phyloP scores from a whole-genome alignment of 2,329 filamentous ascomycete genomes.

The Pyrenochaeta sp. region DNA sequence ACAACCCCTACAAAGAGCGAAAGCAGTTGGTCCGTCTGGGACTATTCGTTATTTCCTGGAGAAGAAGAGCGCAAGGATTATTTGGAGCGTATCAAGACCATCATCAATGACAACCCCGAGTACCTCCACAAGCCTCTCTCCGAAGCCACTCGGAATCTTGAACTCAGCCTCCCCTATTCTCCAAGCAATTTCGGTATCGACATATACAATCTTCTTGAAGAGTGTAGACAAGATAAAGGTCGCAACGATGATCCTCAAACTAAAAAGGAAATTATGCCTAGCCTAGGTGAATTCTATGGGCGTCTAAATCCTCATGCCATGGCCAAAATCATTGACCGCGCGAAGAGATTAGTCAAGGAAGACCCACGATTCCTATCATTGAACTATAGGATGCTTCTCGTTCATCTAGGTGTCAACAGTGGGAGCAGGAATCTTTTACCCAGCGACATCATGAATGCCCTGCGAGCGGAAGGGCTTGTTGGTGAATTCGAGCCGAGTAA shows the following conservation, averaged over 20 bases:
- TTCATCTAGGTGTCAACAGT: conserved; percentile 24
- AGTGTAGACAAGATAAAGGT: conserved; percentile 14
- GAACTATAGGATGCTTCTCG: conserved; percentile 17
- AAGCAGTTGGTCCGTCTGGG: conserved; percentile 14
- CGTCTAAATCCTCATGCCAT: conserved; percentile 21
- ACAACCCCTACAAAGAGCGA: neutral
- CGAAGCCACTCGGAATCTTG: conserved; percentile 11
- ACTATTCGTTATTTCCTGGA: conserved; percentile 30
- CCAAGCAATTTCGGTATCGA: conserved; percentile 26
- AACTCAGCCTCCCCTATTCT: conserved; percentile 15
- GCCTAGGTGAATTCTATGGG: conserved; percentile 35
- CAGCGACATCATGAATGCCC: conserved; percentile 34
- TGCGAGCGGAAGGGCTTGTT: conserved; percentile 31
- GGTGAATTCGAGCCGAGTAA: conserved; percentile 17
- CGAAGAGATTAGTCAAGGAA: conserved; percentile 22
- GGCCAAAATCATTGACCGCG: conserved; percentile 23
- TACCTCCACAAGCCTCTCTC: conserved; percentile 6
- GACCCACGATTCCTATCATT: conserved; percentile 21
- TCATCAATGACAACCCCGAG: conserved; percentile 18
- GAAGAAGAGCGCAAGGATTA: conserved; percentile 28
- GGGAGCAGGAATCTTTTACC: conserved; percentile 27
- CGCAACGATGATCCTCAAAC: neutral
- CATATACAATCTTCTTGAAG: conserved; percentile 11
- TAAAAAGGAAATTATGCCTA: conserved; percentile 4
- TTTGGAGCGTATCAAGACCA: conserved; percentile 19